Base-by-base conservation (phyloP, 2,329 filamentous ascomycete genomes). In the Aspergillus jensenii region DNA sequence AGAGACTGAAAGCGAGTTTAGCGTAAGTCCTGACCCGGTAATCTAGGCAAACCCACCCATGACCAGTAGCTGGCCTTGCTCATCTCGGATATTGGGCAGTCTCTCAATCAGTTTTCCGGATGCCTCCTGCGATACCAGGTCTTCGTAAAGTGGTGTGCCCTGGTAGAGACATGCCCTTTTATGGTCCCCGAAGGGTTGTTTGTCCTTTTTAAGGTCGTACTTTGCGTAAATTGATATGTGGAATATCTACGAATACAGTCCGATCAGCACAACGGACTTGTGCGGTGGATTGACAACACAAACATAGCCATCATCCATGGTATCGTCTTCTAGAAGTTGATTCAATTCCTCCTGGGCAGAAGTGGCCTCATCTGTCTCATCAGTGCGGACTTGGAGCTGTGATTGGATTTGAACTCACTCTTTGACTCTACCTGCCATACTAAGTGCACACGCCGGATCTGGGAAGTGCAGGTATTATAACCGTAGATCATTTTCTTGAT, bases 401-500 rank as follows among this genome's bases (percentile, higher is more conserved):
- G 25, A 7, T 7, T 7, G 25, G 25, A 25, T 7, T 7, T 6
- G 25, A 62, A 60, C 54, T 55, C 40, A 53, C 62, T 37, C 49
- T 50, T 37, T 6, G 47, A 55, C 31, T 67, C 49, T 54, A 75
- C 51, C 56, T 75, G 63, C 70, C 68, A 76, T 6, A 76, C 66
- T 6, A 77, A 61, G 65, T 74, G 62, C n/a, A 76, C 63, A 15
- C 65, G 59, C 50, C 64, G 62, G 52, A 67, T 65, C 27, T 61
- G 58, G 46, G 63, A 60, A 25, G 63, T 67, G 45, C 60, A 66
- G 25, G 68, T 68, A 43, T 74, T 72, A 55, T 74, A 74, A 19
- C 68, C 62, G 47, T 74, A 59, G 41, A 78, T 69, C 14, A 76
- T 25, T 64, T 62, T 75, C 56, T 72, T 74, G 4, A 77, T 59